Evolutionary conservation across 2,329 filamentous ascomycete species (phyloP).

Genomic region (Chrysoporthe puriensis): DNA sequence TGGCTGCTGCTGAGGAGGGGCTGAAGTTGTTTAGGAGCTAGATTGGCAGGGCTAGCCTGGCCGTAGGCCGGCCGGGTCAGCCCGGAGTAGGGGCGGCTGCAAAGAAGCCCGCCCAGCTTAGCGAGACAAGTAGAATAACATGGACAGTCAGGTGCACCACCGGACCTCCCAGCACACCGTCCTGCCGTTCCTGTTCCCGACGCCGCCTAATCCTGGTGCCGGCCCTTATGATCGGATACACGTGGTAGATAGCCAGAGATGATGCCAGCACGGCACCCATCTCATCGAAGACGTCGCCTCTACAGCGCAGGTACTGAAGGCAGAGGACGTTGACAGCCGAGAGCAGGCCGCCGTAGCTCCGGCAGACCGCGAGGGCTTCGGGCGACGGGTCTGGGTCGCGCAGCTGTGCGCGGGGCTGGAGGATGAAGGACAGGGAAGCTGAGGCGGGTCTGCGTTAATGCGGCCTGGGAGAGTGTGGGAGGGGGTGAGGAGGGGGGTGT

Average conservation of each 20-base stretch:
- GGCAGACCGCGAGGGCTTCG: constrained; percentile 48
- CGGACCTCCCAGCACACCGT: constrained; percentile 49
- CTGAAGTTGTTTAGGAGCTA: constrained; percentile 57
- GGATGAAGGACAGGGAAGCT: constrained; percentile 52
- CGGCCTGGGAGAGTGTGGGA: background rate
- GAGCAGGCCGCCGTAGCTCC: constrained; percentile 53
- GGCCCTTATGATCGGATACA: constrained; percentile 52
- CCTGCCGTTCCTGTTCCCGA: constrained; percentile 24
- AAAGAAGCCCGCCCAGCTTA: constrained; percentile 34
- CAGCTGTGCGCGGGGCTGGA: constrained; percentile 47
- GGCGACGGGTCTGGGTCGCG: constrained; percentile 39
- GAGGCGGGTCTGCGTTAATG: constrained; percentile 1
- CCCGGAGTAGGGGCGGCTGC: too few species aligned
- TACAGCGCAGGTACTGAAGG: constrained; percentile 44
- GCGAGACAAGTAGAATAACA: constrained; percentile 40
- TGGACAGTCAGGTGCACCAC: constrained; percentile 50
- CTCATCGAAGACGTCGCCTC: constrained; percentile 38
- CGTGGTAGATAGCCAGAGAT: constrained; percentile 52
- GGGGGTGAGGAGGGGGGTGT: too few species aligned
- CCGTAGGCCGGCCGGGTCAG: background rate
- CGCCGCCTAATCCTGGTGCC: constrained; percentile 37
- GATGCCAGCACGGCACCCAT: constrained; percentile 41
- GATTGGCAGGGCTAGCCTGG: background rate
- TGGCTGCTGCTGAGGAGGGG: constrained; percentile 56
- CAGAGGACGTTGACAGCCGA: constrained; percentile 50